Evolutionary conservation across 176 grass and related monocot species (phyloP).

Genomic region (Oryza officinalis): DNA sequence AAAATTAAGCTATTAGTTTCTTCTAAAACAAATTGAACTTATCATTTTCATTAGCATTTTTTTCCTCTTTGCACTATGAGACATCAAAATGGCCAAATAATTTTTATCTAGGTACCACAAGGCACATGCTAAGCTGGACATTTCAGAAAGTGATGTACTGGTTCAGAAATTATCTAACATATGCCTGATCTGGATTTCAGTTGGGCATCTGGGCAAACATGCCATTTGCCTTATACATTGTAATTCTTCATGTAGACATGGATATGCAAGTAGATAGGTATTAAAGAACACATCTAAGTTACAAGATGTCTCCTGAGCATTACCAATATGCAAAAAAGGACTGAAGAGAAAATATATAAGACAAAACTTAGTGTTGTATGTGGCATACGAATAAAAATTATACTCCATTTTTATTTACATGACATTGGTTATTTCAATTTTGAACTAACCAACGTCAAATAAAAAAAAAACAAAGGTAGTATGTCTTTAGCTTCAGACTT

Average conservation of each 20-base stretch:
- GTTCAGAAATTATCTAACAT: constrained; percentile 2
- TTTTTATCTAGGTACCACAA: background rate
- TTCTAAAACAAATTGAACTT: background rate
- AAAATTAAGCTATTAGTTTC: constrained; percentile 30
- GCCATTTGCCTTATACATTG: constrained; percentile 11
- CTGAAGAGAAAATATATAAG: background rate
- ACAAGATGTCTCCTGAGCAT: background rate
- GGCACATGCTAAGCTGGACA: background rate
- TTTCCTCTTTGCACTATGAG: constrained; percentile 29
- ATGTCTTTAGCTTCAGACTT: background rate
- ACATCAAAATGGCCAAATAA: background rate
- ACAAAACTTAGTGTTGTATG: background rate
- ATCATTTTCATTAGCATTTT: background rate
- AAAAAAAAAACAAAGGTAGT: no score
- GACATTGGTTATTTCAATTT: no score
- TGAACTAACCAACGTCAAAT: no score
- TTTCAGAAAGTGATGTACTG: background rate
- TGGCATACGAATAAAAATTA: constrained; percentile 1
- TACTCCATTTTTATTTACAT: no score
- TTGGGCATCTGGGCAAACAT: background rate
- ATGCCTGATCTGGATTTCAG: background rate
- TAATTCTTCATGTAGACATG: background rate
- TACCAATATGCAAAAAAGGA: background rate
- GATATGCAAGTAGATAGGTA: constrained; percentile 4
- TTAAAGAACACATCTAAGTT: background rate